Evolutionary conservation across 805 yeast genomes (phyloP).

Genomic region (Ogataea pini): DNA sequence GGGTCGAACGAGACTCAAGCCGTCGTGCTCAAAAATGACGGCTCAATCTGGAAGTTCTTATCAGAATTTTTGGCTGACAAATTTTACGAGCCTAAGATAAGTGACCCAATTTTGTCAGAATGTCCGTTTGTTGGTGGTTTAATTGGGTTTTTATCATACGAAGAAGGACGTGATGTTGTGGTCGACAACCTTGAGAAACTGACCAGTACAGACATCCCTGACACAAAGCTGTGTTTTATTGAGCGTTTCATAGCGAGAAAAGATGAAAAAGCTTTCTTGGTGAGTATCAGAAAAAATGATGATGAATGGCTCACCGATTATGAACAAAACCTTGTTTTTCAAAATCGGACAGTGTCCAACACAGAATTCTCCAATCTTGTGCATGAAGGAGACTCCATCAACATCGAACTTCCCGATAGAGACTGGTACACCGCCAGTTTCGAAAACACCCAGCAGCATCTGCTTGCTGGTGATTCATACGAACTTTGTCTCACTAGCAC

Average conservation of each 20-base stretch:
- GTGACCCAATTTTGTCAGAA: slow-evolving; percentile 32
- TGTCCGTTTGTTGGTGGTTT: slow-evolving; percentile 92
- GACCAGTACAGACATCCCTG: slow-evolving; percentile 54
- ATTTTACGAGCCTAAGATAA: slow-evolving; percentile 32
- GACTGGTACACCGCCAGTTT: slow-evolving; percentile 57
- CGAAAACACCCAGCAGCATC: slow-evolving; percentile 60
- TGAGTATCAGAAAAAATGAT: slow-evolving; percentile 50
- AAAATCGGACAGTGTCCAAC: background rate
- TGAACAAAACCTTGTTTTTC: background rate
- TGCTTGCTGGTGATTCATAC: slow-evolving; percentile 85
- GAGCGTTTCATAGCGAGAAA: slow-evolving; percentile 64
- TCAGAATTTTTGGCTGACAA: slow-evolving; percentile 47
- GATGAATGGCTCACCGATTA: slow-evolving; percentile 37
- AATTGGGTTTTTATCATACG: slow-evolving; percentile 84
- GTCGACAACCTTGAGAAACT: slow-evolving; percentile 39
- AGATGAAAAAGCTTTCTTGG: slow-evolving; percentile 49
- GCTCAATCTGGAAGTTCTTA: slow-evolving; percentile 54
- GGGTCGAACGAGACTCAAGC: slow-evolving; percentile 11
- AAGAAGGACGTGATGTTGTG: slow-evolving; percentile 64
- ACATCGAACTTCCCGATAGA: slow-evolving; percentile 51
- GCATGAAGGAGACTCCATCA: slow-evolving; percentile 20
- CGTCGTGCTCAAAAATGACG: slow-evolving; percentile 6
- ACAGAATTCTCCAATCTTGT: slow-evolving; percentile 10
- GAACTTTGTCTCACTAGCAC: slow-evolving; percentile 88
- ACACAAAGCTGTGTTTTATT: slow-evolving; percentile 70